Evolutionary conservation across 768 basidiomycete genomes (phyloP).

Genomic region (Rhodosporidiobolus sp.): DNA sequence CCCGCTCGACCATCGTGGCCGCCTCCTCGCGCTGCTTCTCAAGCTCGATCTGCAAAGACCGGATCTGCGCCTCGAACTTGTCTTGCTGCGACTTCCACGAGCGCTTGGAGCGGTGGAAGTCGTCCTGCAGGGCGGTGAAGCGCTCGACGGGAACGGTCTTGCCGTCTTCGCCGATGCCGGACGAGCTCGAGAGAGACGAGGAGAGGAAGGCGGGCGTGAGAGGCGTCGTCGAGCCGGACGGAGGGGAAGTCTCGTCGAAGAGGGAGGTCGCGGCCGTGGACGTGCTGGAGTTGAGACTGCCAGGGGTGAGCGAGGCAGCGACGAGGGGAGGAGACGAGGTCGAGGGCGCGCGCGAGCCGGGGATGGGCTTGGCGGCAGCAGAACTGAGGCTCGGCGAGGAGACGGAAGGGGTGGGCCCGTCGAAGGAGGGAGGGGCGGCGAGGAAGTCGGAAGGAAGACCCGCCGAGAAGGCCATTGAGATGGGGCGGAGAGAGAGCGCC

Average conservation of each 20-base stretch:
- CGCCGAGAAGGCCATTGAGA: conserved; percentile 39
- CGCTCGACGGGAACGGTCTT: neutral
- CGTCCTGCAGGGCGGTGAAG: conserved; percentile 5
- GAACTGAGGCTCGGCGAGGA: neutral
- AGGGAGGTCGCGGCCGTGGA: conserved; percentile 14
- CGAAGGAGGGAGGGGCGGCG: conserved; percentile 1
- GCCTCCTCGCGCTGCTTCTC: conserved; percentile 9
- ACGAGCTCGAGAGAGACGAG: neutral
- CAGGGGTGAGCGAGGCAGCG: neutral
- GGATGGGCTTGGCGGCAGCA: neutral
- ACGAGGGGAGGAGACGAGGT: neutral
- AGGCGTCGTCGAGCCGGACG: conserved; percentile 14
- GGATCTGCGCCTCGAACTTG: conserved; percentile 30
- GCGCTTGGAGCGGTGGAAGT: conserved; percentile 2
- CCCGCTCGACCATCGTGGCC: too few species aligned
- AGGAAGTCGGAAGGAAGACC: conserved; percentile 36
- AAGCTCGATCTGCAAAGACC: conserved; percentile 18
- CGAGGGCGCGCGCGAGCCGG: neutral
- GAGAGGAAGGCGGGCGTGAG: conserved; percentile 22
- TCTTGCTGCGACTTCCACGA: conserved; percentile 10
- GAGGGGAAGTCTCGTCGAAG: conserved; percentile 13
- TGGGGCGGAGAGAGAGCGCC: conserved; percentile 33
- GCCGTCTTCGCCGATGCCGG: neutral
- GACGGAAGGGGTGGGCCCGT: neutral
- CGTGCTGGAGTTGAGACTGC: conserved; percentile 14